Evolutionary conservation across 2,329 filamentous ascomycete species (phyloP), one percentile per base, ranked within the genome.

Genomic region (Diaporthe aspalathi): DNA sequence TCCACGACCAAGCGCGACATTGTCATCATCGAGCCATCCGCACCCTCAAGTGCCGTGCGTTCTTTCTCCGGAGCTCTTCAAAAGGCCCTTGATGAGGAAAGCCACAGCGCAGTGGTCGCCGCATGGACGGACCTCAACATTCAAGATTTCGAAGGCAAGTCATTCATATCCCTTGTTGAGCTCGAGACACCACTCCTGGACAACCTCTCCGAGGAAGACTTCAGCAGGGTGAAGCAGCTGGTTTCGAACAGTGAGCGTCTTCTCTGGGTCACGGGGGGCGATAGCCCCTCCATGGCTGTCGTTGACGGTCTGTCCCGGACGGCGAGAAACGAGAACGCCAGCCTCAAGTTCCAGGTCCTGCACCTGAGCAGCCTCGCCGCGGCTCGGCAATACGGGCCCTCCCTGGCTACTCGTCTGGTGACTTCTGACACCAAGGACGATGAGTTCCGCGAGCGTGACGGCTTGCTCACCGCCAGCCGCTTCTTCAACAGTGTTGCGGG

Each of bases 201-300:
- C 20, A 22, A 50, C 43, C 43, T 65, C 4, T 65, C 60, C 20
- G 60, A 65, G 60, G 7, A 20, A 3, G 60, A 65, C 16, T 65
- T 65, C 47, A 72, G 75, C 1, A 45, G 68, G 1, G 24, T 78
- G 7, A 76, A 80, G 68, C 43, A 53, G 1, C 73, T 80, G 7
- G 63, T 76, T 38, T 35, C 40, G n/a, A 57, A 53, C 9, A 70
- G 70, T 11, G 70, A 66, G 14, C 72, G 67, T 12, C 24, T 79
- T 5, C 72, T 78, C 32, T 80, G 78, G 77, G 76, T 79, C 0
- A 79, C 76, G 3, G 71, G 72, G 52, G 76, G 75, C 5, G 73
- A 65, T n/a, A 38, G 14, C 11, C 60, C 60, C 3, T 65, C 60
- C 27, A 50, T 65, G 29, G 43, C 43, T 29, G 43, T 65, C 3